A percentile compares a stretch with the other conserved stretches of the same genome.
Conservation (phyloP, 2,329 filamentous ascomycete genomes). For the Scedosporium aurantiacum region DNA sequence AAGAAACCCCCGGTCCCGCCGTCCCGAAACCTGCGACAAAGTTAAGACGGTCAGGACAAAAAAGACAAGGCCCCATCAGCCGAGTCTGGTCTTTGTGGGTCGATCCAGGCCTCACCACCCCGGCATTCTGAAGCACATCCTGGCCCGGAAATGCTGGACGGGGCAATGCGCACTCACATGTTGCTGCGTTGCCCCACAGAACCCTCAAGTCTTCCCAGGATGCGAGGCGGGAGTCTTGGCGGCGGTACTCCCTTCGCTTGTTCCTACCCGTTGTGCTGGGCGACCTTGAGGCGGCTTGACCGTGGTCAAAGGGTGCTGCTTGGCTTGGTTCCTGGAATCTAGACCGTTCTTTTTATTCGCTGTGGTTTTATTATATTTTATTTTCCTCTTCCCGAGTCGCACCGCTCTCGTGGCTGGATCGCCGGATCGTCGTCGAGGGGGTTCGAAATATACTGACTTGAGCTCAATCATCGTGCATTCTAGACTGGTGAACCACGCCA, state of each 20-base stretch:
- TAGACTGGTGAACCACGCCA: neutral
- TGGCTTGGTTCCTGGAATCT: too few species aligned
- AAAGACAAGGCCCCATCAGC: neutral
- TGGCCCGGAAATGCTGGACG: neutral
- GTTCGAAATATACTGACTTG: neutral
- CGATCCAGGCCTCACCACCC: neutral
- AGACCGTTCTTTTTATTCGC: too few species aligned
- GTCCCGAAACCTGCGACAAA: neutral
- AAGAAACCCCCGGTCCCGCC: too few species aligned
- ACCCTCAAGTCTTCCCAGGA: neutral
- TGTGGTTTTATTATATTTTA: too few species aligned
- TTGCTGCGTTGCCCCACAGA: neutral
- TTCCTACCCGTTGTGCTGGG: neutral
- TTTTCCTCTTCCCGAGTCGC: too few species aligned
- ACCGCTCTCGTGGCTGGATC: neutral
- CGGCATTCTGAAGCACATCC: neutral
- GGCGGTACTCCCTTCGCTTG: neutral
- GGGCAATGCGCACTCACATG: neutral
- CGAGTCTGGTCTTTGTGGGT: neutral
- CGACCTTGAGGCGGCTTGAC: too few species aligned
- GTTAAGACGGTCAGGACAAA: neutral
- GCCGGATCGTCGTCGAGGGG: neutral
- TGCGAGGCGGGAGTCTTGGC: neutral
- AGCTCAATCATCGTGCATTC: neutral
- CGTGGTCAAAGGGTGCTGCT: too few species aligned